Evolutionary conservation across 148 eudicot species (phyloP).

Genomic region (Dianthus caryophyllus): DNA sequence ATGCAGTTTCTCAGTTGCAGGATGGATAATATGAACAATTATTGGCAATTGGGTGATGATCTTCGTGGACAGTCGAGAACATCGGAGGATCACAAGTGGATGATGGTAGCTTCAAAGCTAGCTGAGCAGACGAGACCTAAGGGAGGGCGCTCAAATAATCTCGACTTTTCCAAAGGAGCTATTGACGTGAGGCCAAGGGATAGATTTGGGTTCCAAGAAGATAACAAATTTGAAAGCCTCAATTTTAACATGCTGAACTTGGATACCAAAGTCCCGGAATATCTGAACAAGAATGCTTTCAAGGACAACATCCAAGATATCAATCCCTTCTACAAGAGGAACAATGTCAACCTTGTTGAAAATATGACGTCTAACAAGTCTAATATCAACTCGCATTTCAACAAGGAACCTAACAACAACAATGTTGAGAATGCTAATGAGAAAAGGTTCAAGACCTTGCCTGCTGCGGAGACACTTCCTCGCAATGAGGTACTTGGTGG

Average conservation of each 20-base stretch:
- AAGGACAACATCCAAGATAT: constrained; percentile 53
- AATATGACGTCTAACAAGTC: constrained; percentile 55
- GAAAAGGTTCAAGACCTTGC: constrained; percentile 95
- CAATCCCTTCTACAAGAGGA: constrained; percentile 61
- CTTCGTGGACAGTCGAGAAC: constrained; percentile 78
- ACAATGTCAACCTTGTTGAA: constrained; percentile 40
- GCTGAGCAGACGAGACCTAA: constrained; percentile 91
- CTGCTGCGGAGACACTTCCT: constrained; percentile 94
- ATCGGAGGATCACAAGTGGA: constrained; percentile 91
- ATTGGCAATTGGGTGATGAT: constrained; percentile 89
- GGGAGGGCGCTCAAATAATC: constrained; percentile 78
- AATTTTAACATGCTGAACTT: constrained; percentile 77
- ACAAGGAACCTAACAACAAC: constrained; percentile 50
- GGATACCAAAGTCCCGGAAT: constrained; percentile 57
- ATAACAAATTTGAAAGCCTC: constrained; percentile 74
- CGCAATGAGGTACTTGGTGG: constrained; percentile 97
- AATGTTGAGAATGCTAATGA: constrained; percentile 47
- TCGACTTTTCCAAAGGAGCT: constrained; percentile 69
- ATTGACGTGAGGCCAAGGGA: constrained; percentile 61
- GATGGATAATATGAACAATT: constrained; percentile 73
- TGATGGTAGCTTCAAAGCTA: constrained; percentile 79
- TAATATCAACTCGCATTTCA: constrained; percentile 30
- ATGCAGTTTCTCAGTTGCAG: constrained; percentile 27
- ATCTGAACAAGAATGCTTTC: constrained; percentile 38
- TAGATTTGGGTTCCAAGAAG: constrained; percentile 65